Percentiles rank a stretch among this genome's conserved stretches.
phyloP scores from a whole-genome alignment of 2,329 filamentous ascomycete species.

The Tothia fuscella region DNA sequence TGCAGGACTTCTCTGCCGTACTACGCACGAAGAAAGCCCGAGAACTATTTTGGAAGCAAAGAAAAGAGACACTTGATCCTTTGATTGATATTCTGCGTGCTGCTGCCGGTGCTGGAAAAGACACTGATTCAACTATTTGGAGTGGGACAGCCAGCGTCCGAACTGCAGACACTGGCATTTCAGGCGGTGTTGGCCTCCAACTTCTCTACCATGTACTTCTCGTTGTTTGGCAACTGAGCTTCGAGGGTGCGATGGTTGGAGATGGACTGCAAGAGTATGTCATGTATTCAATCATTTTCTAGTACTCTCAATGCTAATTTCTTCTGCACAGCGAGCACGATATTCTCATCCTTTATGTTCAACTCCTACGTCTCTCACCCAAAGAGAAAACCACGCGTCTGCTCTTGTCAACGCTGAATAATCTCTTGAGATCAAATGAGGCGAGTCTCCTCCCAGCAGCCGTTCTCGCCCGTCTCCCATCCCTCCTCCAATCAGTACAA shows the following conservation, averaged over 20 bases:
- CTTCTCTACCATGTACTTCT: constrained; percentile 88
- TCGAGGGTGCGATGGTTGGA: constrained; percentile 60
- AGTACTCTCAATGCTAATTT: neutral
- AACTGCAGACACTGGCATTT: constrained; percentile 52
- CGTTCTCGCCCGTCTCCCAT: constrained; percentile 69
- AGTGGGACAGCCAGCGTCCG: constrained; percentile 43
- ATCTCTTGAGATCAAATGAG: constrained; percentile 66
- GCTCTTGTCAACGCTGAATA: constrained; percentile 77
- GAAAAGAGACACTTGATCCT: constrained; percentile 71
- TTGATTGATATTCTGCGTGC: constrained; percentile 67
- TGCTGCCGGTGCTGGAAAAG: constrained; percentile 56
- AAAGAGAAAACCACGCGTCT: constrained; percentile 97
- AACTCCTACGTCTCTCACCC: constrained; percentile 79
- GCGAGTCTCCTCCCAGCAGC: constrained; percentile 65
- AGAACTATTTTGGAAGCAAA: constrained; percentile 81
- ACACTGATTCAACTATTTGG: constrained; percentile 49
- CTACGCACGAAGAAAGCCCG: constrained; percentile 64
- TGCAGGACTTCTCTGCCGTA: constrained; percentile 79
- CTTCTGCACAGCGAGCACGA: constrained; percentile 68
- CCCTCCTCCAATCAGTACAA: constrained; percentile 45
- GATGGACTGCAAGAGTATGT: constrained; percentile 75
- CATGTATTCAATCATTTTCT: constrained; percentile 13
- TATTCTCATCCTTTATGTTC: constrained; percentile 81
- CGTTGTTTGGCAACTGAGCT: constrained; percentile 93
- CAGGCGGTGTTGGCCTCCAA: constrained; percentile 78